Percentiles rank a stretch among this genome's conserved stretches.
Evolutionary conservation across 805 yeast genomes (phyloP).

Genomic region (Kodamaea jinghongensis): DNA sequence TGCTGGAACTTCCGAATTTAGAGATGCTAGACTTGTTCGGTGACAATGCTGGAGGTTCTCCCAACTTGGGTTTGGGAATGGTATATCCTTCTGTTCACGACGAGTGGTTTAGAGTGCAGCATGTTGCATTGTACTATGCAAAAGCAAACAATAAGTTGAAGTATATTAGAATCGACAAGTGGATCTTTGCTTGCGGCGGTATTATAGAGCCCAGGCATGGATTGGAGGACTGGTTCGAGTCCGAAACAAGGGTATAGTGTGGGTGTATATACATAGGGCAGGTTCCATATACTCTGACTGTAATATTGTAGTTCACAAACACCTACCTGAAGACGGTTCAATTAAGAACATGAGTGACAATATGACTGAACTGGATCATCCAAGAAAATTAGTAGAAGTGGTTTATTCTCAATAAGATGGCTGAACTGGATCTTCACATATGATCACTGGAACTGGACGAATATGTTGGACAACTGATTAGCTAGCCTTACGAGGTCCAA

Average conservation of each 20-base stretch:
- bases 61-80: slow-evolving; percentile 53
- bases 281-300: too few relatives aligned
- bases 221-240: slow-evolving; percentile 47
- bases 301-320: too few relatives aligned
- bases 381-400: too few relatives aligned
- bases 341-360: too few relatives aligned
- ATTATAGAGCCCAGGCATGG: slow-evolving; percentile 42
- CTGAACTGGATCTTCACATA: too few relatives aligned
- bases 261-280: too few relatives aligned
- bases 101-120: slow-evolving; percentile 56
- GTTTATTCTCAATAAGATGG: too few relatives aligned
- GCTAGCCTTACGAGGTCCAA: too few relatives aligned
- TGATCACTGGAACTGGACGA: too few relatives aligned
- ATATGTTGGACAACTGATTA: too few relatives aligned
- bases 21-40: slow-evolving; percentile 46
- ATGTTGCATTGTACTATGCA: slow-evolving; percentile 44
- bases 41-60: slow-evolving; percentile 49
- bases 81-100: slow-evolving; percentile 53
- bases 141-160: slow-evolving; percentile 24
- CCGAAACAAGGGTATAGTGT: slow-evolving; percentile 2
- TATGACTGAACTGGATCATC: too few relatives aligned
- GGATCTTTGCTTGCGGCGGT: slow-evolving; percentile 43
- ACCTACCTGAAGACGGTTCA: too few relatives aligned
- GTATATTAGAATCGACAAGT: slow-evolving; percentile 49
- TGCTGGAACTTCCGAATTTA: slow-evolving; percentile 22